phyloP scores from a whole-genome alignment of 2,329 filamentous ascomycete species.

The Polychaeton citri region DNA sequence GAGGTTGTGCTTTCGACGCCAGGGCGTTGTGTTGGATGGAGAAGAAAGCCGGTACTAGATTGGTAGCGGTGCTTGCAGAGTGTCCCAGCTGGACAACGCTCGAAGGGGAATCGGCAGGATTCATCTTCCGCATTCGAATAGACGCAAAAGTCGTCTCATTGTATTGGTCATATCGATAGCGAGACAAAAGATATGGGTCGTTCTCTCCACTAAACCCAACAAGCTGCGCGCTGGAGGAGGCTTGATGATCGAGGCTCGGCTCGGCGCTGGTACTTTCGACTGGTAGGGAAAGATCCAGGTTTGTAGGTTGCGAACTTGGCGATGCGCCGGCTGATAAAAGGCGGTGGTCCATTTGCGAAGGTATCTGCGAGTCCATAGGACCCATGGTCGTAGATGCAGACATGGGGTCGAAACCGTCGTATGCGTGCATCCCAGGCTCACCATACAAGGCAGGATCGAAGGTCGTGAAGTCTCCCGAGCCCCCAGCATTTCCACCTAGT shows the following conservation, averaged over 20 bases:
- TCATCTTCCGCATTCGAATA: slow-evolving; percentile 20
- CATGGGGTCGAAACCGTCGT: slow-evolving; percentile 15
- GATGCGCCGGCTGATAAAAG: slow-evolving; percentile 13
- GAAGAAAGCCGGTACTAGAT: slow-evolving; percentile 17
- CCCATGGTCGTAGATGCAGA: slow-evolving; percentile 10
- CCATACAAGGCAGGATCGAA: slow-evolving; percentile 18
- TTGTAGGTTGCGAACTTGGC: slow-evolving; percentile 9
- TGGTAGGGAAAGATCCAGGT: slow-evolving; percentile 12
- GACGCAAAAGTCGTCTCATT: slow-evolving; percentile 20
- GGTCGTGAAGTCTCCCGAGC: slow-evolving; percentile 10
- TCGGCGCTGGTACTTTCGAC: slow-evolving; percentile 16
- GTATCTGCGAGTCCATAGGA: background rate
- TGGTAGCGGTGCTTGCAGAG: no score
- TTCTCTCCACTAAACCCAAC: slow-evolving; percentile 20
- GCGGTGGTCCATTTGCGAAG: slow-evolving; percentile 1
- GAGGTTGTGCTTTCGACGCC: slow-evolving; percentile 22
- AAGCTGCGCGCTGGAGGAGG: slow-evolving; percentile 19
- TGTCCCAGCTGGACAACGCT: no score
- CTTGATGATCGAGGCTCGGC: slow-evolving; percentile 19
- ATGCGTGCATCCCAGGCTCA: slow-evolving; percentile 10
- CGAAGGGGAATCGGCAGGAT: slow-evolving; percentile 8
- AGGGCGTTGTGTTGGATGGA: slow-evolving; percentile 22
- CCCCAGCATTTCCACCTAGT: slow-evolving; percentile 6
- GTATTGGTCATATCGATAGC: slow-evolving; percentile 20
- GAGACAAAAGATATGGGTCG: slow-evolving; percentile 20